Base-by-base conservation (phyloP, 768 basidiomycete genomes). In the Mrakia blollopis region DNA sequence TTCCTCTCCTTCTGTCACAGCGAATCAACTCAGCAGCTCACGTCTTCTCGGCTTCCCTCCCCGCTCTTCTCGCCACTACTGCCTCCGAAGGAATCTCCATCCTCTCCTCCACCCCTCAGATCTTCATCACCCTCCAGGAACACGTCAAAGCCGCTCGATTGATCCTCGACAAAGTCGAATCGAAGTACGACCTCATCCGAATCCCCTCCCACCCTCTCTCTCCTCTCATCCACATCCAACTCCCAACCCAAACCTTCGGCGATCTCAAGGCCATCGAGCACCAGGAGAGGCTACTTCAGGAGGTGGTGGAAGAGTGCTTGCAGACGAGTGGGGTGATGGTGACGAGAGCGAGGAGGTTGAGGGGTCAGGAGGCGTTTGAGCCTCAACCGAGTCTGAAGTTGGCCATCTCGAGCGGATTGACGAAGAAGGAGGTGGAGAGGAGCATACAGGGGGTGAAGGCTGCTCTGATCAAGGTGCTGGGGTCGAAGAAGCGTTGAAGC, bases 21-120 rank as follows among this genome's bases (percentile, higher is more conserved):
- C 94, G 94, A 69, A 97, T 96, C 87, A 98, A 98, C 82, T 93
- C 92, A 25, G 90, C 93, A 4, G 89, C 94, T 0, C 95, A 93
- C 83, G 94, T 99, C 77, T 99, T 93, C 86, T 97, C 96, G 0
- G 97, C 97, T 21, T 90, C 96, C 3, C 89, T 96, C 86, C 97
- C 97, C 0, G 89, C 93, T 2, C 87, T 95, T 57, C 89, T 98
- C 52, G 90, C 93, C 28, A 94, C 94, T 79, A 89, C 91, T 79
- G 92, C 90, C 2, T 94, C 92, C 0, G 91, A 93, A 80, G 93
- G 90, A 9, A 91, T 98, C 83, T 88, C 89, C 80, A 88, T 91
- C 79, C 86, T 98, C 72, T 88, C 88, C 62, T 88, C 87, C 77
- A 89, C 89, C 0, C 93, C 93, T 0, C 89, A 90, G 7, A 87